phyloP scores from a whole-genome alignment of 1,139 yeast genomes.

The Arxiozyma bovina region DNA sequence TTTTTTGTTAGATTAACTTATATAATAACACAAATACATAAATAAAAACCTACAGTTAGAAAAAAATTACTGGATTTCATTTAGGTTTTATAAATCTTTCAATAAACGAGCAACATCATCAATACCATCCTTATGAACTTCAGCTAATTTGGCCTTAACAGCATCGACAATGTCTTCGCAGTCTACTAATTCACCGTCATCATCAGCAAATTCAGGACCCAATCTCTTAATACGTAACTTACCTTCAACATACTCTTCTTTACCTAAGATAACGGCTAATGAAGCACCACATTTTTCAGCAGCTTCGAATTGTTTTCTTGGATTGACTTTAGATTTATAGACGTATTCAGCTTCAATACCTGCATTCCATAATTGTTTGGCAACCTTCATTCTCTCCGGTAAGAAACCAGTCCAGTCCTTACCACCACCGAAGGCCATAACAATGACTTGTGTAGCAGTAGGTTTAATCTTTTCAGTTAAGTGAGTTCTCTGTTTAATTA shows the following conservation, averaged over 20 bases:
- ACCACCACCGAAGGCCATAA: conserved; percentile 98
- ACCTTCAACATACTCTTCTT: conserved; percentile 76
- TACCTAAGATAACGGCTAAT: conserved; percentile 85
- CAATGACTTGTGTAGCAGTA: conserved; percentile 81
- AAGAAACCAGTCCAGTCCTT: conserved; percentile 90
- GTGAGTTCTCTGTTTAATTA: conserved; percentile 64
- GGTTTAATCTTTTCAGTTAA: conserved; percentile 60
- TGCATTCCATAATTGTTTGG: conserved; percentile 75
- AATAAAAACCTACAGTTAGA: not conserved
- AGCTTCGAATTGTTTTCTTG: conserved; percentile 92
- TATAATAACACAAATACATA: not conserved
- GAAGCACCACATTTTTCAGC: conserved; percentile 93
- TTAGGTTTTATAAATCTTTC: conserved; percentile 37
- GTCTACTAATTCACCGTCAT: conserved; percentile 72
- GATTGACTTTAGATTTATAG: conserved; percentile 86
- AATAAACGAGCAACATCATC: conserved; percentile 53
- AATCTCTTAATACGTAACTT: conserved; percentile 74
- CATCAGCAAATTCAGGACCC: conserved; percentile 83
- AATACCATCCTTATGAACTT: conserved; percentile 35
- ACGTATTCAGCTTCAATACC: conserved; percentile 87
- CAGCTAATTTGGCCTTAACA: conserved; percentile 47
- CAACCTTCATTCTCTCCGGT: conserved; percentile 79
- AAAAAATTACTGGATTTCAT: not conserved
- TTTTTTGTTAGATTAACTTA: too few relatives aligned
- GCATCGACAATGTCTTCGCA: conserved; percentile 48